Evolutionary conservation across 164 flowering plant genomes (phyloP), one percentile per base, ranked within the genome.

Genomic region (Nymphaea colorata): DNA sequence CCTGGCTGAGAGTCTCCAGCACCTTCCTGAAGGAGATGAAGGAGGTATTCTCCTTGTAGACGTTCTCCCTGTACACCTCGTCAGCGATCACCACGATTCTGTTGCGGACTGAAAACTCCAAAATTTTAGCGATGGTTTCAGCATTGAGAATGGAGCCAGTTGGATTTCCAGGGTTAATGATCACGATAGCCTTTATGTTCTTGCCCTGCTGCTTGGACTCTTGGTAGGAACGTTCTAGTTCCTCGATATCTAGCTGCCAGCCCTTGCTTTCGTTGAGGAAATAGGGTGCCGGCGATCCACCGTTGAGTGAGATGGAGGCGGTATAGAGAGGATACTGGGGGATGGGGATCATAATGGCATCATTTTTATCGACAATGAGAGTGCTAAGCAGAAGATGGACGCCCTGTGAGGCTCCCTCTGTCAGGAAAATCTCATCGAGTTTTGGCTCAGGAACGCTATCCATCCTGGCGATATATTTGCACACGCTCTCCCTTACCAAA

Each of bases 331-430:
- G 96, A 72, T 91, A 94, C 73, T 94, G 99, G 64, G 98, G 99
- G 66, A 94, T 90, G 64, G 99, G 99, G 72, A 98, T 91, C 63
- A 94, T 84, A 73, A 94, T 88, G 69, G 98, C 99, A 79, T 94
- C 99, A 8, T 79, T 74, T 71, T 90, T 88, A 17, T 47, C 10
- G 11, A 47, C 10, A 6, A 47, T 3, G 55, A 6, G 6, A 47
- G 55, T 6, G 11, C 10, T 47, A 12, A 47, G 55, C 55, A 12
- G 55, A 47, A 6, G 55, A 47, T 12, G 6, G 55, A 91, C 99
- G 73, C 86, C 95, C 7, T 98, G 98, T 76, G 96, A 91, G 66
- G 99, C 98, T 74, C 99, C 99, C 82, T 94, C 99, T 16, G 96
- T 90, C 80, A 94, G 80, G 82, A 94, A 94, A 64, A 94, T 81